These are phyloP conservation scores for Thecamonas trahens DNA, from an alignment of 78 protist species.

Conservation along the genomic window DNA sequence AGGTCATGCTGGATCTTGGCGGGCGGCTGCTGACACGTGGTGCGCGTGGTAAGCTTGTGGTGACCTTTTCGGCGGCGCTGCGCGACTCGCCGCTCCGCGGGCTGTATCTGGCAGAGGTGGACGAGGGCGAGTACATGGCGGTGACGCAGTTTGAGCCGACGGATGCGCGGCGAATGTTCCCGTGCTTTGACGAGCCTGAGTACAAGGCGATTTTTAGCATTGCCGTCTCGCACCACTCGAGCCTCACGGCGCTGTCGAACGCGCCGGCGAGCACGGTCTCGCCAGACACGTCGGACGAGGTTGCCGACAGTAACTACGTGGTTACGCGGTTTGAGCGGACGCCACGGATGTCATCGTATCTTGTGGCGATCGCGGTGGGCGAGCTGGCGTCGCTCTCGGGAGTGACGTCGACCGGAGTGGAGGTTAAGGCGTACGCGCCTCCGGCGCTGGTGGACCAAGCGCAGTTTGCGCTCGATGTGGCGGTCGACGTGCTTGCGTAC, in stretches of 20 bases:
- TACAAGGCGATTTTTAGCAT: conserved; percentile 4
- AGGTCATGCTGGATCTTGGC: too few species aligned
- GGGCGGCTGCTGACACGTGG: too few species aligned
- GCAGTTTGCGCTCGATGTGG: conserved; percentile 22
- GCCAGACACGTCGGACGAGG: too few species aligned
- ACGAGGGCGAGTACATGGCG: background rate
- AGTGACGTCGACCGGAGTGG: background rate
- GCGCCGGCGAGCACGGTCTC: too few species aligned
- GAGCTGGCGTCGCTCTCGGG: background rate
- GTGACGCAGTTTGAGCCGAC: conserved; percentile 14
- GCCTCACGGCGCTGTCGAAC: background rate
- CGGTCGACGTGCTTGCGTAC: background rate
- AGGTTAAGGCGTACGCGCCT: conserved; percentile 22
- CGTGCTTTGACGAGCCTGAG: conserved; percentile 38
- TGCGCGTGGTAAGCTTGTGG: too few species aligned
- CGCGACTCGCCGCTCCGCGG: too few species aligned
- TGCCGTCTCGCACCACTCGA: too few species aligned
- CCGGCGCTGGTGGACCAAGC: background rate
- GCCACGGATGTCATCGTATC: conserved; percentile 1
- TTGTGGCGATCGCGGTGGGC: background rate
- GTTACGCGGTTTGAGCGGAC: background rate
- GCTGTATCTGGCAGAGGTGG: too few species aligned
- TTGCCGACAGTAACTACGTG: too few species aligned
- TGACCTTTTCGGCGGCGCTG: too few species aligned
- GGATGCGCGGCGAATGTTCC: conserved; percentile 17